phyloP scores from a whole-genome alignment of 2,329 filamentous ascomycete species.

The Ceratocystis alfenasii region DNA sequence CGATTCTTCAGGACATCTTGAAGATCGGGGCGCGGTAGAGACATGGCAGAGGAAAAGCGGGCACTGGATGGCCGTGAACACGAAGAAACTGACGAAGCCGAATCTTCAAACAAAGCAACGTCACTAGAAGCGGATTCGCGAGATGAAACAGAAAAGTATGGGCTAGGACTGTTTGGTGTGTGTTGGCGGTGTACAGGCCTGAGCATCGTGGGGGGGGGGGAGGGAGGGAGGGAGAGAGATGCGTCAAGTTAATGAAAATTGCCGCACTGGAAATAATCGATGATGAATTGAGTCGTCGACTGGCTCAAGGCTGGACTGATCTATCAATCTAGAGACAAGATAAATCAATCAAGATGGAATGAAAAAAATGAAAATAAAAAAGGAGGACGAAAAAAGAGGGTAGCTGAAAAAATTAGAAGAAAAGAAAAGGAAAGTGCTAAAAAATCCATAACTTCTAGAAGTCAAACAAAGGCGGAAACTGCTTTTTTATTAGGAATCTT shows the following conservation, averaged over 20 bases:
- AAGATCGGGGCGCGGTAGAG: constrained; percentile 41
- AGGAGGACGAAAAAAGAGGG: background rate
- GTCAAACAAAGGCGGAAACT: constrained; percentile 8
- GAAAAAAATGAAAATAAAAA: background rate
- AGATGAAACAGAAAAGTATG: background rate
- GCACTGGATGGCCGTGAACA: constrained; percentile 40
- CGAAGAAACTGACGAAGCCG: constrained; percentile 23
- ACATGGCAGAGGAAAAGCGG: constrained; percentile 35
- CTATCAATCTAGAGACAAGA: background rate
- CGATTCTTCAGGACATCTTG: constrained; percentile 78
- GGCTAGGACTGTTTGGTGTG: constrained; percentile 7
- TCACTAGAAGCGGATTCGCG: constrained; percentile 13
- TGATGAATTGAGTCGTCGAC: background rate
- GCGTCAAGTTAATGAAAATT: background rate
- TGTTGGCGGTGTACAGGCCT: constrained; percentile 8
- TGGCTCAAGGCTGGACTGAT: background rate
- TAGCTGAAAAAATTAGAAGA: background rate
- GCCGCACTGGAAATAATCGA: background rate
- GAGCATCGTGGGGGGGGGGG: background rate
- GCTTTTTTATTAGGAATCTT: background rate
- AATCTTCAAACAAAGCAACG: constrained; percentile 17
- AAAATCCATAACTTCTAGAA: background rate
- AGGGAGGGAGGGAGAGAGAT: background rate
- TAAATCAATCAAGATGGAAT: background rate
- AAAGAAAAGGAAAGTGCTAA: constrained; percentile 2